Conservation (phyloP, 176 grass and related monocot species). For the Oryza nivara region DNA sequence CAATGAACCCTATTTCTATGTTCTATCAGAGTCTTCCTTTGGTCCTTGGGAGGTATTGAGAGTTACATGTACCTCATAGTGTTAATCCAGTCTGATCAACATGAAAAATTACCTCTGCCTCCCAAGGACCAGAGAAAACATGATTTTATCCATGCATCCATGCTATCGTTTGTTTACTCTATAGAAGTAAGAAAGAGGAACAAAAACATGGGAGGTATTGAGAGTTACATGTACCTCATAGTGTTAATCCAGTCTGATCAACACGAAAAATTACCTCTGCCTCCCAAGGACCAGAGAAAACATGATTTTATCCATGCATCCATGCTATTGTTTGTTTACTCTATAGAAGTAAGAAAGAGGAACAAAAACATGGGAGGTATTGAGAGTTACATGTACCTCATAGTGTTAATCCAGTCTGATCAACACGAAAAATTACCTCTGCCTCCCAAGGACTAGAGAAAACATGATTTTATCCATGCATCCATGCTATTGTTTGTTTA, state of each 20-base stretch:
- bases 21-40: neutral
- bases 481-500: neutral
- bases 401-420: no score
- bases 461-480: neutral
- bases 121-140: neutral
- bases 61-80: no score
- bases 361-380: neutral
- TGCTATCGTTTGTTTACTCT: neutral
- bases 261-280: neutral
- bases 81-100: no score
- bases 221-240: no score
- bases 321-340: neutral
- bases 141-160: neutral
- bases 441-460: neutral
- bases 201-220: neutral
- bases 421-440: neutral
- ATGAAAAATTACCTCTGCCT: neutral
- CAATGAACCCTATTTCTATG: neutral
- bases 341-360: neutral
- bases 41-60: neutral
- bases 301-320: neutral
- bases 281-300: neutral
- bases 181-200: constrained; percentile 4
- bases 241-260: no score
- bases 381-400: no score